Conservation (phyloP, 352 stramenopile genomes). For the Globisporangium cederbergense region DNA sequence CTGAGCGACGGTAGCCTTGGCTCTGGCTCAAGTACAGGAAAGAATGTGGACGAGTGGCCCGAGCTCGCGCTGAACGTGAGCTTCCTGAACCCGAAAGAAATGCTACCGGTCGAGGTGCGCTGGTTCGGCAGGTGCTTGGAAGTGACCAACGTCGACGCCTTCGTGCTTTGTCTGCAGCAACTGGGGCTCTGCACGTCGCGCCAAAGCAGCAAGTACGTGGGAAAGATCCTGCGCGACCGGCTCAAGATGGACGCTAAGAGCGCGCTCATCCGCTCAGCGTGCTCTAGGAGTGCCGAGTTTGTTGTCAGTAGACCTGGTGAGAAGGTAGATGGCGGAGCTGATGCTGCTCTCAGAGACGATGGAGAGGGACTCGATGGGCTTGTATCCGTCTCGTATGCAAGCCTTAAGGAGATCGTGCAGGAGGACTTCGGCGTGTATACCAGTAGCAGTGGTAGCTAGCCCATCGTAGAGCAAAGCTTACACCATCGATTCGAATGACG, state of each 20-base stretch:
- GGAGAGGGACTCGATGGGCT: background rate
- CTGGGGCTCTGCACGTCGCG: slow-evolving; percentile 49
- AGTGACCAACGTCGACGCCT: slow-evolving; percentile 55
- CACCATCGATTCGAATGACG: background rate
- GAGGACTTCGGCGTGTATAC: slow-evolving; percentile 50
- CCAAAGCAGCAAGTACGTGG: slow-evolving; percentile 50
- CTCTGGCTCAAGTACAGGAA: background rate
- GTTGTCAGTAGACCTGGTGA: background rate
- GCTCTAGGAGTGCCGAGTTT: slow-evolving; percentile 11
- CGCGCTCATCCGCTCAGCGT: slow-evolving; percentile 35
- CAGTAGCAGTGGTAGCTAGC: background rate
- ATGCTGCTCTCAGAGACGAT: background rate
- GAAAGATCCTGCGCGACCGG: slow-evolving; percentile 52
- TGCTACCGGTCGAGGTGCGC: slow-evolving; percentile 53
- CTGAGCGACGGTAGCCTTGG: slow-evolving; percentile 25
- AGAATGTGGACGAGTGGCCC: slow-evolving; percentile 38
- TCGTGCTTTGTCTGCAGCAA: slow-evolving; percentile 58
- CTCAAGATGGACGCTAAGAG: slow-evolving; percentile 50
- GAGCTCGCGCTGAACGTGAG: slow-evolving; percentile 58
- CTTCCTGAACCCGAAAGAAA: slow-evolving; percentile 39
- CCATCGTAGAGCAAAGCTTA: background rate
- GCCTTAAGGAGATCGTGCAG: slow-evolving; percentile 52
- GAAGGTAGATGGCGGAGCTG: background rate
- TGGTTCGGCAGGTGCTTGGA: slow-evolving; percentile 49
- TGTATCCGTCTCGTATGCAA: slow-evolving; percentile 25